These are phyloP conservation scores for Gaeumannomyces sp. DNA, from an alignment of 2,329 filamentous ascomycete genomes.

Conservation along the genomic window DNA sequence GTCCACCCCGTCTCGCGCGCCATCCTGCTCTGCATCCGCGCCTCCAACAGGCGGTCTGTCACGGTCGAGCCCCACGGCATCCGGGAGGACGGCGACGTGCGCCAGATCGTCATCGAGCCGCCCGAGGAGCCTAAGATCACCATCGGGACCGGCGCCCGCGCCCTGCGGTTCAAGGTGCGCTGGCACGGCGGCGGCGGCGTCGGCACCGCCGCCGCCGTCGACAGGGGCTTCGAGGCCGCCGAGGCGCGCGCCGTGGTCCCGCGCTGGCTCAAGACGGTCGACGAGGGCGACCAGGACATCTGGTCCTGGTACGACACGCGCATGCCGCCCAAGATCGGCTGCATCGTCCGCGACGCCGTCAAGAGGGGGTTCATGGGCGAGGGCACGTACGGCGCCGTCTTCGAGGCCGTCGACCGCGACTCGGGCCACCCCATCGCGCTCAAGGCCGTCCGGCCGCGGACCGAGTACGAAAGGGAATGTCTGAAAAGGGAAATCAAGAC, in stretches of 20 bases:
- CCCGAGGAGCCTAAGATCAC: neutral
- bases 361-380: conserved; percentile 1
- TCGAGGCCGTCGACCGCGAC: neutral
- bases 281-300: neutral
- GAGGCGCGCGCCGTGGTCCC: neutral
- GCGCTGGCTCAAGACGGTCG: neutral
- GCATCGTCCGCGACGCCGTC: neutral
- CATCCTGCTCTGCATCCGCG: neutral
- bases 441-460: neutral
- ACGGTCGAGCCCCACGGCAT: neutral
- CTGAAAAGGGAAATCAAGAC: neutral
- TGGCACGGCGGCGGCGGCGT: neutral
- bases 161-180: neutral
- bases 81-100: neutral
- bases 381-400: neutral
- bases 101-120: neutral
- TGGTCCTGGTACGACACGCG: neutral
- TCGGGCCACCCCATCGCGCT: neutral
- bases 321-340: neutral
- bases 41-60: neutral
- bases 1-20: neutral
- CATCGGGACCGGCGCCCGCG: neutral
- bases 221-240: neutral
- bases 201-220: neutral
- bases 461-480: neutral